Conservation (phyloP, 1,139 yeast species). For the Lodderomyces margitis region DNA sequence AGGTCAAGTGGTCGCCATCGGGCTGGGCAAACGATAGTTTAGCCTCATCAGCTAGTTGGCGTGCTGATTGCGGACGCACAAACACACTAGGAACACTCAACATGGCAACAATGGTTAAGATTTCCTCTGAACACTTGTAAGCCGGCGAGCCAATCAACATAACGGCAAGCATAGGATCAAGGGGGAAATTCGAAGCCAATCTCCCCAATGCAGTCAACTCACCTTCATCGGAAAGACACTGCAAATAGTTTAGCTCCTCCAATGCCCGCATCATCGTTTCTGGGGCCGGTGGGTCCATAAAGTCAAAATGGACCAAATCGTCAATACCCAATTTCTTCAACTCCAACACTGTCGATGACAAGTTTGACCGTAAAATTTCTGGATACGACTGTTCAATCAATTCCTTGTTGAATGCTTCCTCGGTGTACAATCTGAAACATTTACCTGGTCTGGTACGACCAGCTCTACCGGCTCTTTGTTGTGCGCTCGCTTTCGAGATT, state of each 20-base stretch:
- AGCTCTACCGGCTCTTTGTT: slow-evolving; percentile 99
- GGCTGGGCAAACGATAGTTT: slow-evolving; percentile 87
- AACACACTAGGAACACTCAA: slow-evolving; percentile 93
- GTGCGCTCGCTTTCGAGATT: slow-evolving; percentile 95
- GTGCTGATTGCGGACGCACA: slow-evolving; percentile 86
- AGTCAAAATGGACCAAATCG: slow-evolving; percentile 95
- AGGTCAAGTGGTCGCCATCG: slow-evolving; percentile 92
- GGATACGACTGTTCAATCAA: slow-evolving; percentile 94
- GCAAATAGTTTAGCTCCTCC: slow-evolving; percentile 88
- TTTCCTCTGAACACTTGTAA: slow-evolving; percentile 83
- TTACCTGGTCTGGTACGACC: slow-evolving; percentile 99
- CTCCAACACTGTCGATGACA: slow-evolving; percentile 89
- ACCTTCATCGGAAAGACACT: slow-evolving; percentile 91
- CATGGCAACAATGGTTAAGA: slow-evolving; percentile 84
- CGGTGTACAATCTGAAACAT: slow-evolving; percentile 93
- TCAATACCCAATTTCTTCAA: slow-evolving; percentile 91
- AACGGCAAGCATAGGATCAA: slow-evolving; percentile 94
- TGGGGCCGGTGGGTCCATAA: slow-evolving; percentile 99
- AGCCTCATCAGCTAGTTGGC: slow-evolving; percentile 89
- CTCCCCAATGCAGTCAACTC: slow-evolving; percentile 86
- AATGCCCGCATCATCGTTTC: slow-evolving; percentile 99
- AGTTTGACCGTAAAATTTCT: slow-evolving; percentile 86
- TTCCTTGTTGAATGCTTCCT: slow-evolving; percentile 93
- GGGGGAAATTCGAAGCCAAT: slow-evolving; percentile 86
- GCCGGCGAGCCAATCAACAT: slow-evolving; percentile 87